Percentiles rank a stretch among this genome's conserved stretches.
Conservation (phyloP, 1,284 basidiomycete species). For the Puccinia brachypodii region DNA sequence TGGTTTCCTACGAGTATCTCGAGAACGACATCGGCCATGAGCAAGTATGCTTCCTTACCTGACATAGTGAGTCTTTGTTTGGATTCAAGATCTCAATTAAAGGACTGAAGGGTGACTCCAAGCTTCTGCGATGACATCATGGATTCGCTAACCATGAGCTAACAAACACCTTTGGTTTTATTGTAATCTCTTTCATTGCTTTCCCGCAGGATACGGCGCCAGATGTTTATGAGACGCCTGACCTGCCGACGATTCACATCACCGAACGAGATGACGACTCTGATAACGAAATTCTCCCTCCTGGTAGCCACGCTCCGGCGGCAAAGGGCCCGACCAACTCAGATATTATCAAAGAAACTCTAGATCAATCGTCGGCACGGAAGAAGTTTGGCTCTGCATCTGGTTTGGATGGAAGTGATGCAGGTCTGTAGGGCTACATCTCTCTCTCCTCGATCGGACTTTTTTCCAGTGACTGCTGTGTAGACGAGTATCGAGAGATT, state of each 20-base stretch:
- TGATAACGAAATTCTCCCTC: constrained; percentile 14
- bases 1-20: no score
- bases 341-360: constrained; percentile 32
- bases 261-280: constrained; percentile 45
- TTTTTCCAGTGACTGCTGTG: no score
- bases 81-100: background rate
- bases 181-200: background rate
- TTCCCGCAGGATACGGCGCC: constrained; percentile 74
- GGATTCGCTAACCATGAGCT: background rate
- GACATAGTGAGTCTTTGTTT: constrained; percentile 72
- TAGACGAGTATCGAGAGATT: no score
- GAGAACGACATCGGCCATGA: constrained; percentile 22
- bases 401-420: constrained; percentile 32
- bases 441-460: no score
- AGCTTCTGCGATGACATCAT: background rate
- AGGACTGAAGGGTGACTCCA: background rate
- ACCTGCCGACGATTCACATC: constrained; percentile 63
- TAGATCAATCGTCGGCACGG: constrained; percentile 30
- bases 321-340: background rate
- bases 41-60: constrained; percentile 81
- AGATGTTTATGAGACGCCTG: constrained; percentile 89
- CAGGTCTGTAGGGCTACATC: constrained; percentile 17
- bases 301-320: background rate
- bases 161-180: no score
- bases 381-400: constrained; percentile 28